Evolutionary conservation across 306 rosid genomes (phyloP).

Genomic region (Ormosia emarginata): DNA sequence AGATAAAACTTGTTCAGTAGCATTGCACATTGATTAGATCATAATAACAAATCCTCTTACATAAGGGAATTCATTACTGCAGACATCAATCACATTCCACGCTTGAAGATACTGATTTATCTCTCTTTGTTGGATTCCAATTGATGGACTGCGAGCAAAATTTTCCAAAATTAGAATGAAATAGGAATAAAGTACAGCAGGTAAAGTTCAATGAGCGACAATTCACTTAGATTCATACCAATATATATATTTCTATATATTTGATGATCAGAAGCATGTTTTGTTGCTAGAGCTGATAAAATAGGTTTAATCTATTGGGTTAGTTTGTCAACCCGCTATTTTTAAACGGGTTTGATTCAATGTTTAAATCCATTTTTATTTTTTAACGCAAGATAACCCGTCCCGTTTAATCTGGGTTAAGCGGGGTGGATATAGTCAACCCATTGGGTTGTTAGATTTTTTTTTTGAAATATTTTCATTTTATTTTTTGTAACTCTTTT

Average conservation of each 20-base stretch:
- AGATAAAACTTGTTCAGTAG: neutral
- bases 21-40: neutral
- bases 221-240: too few relatives aligned
- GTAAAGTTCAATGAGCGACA: neutral
- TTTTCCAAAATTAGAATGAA: slow-evolving; percentile 4
- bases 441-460: too few relatives aligned
- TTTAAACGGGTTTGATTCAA: too few relatives aligned
- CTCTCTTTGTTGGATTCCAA: neutral
- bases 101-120: neutral
- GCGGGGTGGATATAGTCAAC: too few relatives aligned
- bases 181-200: neutral
- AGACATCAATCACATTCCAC: neutral
- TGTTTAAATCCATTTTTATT: too few relatives aligned
- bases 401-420: too few relatives aligned
- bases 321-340: too few relatives aligned
- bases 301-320: too few relatives aligned
- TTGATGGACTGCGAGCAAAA: slow-evolving; percentile 17
- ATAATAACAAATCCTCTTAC: slow-evolving; percentile 6
- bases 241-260: neutral
- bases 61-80: slow-evolving; percentile 19
- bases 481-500: too few relatives aligned
- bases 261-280: neutral
- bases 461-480: too few relatives aligned
- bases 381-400: too few relatives aligned
- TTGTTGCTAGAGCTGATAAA: too few relatives aligned